phyloP scores from a whole-genome alignment of 805 yeast species.

The Nakazawaea populi region DNA sequence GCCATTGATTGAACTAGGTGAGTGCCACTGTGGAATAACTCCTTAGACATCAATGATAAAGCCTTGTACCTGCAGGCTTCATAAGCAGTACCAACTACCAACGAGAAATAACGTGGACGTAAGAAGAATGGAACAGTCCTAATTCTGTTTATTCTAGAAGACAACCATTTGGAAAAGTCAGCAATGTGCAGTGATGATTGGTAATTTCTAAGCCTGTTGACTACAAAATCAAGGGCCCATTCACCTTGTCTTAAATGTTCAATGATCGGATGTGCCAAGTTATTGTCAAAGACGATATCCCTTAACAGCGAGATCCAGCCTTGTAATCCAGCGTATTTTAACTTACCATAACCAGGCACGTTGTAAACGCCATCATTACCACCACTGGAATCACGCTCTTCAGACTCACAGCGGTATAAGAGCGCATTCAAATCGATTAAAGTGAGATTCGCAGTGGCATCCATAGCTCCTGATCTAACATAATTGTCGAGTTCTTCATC shows the following conservation, averaged over 20 bases:
- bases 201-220: slow-evolving; percentile 56
- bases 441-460: slow-evolving; percentile 56
- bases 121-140: slow-evolving; percentile 69
- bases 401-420: slow-evolving; percentile 75
- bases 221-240: slow-evolving; percentile 85
- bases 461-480: slow-evolving; percentile 70
- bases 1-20: slow-evolving; percentile 76
- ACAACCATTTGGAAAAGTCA: slow-evolving; percentile 66
- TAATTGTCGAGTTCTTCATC: slow-evolving; percentile 58
- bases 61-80: slow-evolving; percentile 74
- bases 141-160: slow-evolving; percentile 55
- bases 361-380: slow-evolving; percentile 70
- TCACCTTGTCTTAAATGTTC: slow-evolving; percentile 73
- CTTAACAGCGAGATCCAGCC: slow-evolving; percentile 81
- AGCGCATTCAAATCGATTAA: slow-evolving; percentile 70
- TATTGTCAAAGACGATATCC: slow-evolving; percentile 57
- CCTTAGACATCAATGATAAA: slow-evolving; percentile 44
- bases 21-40: slow-evolving; percentile 52
- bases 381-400: slow-evolving; percentile 75
- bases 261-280: slow-evolving; percentile 80
- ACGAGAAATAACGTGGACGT: slow-evolving; percentile 81
- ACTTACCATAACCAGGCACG: slow-evolving; percentile 66
- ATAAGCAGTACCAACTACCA: slow-evolving; percentile 77
- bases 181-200: slow-evolving; percentile 37
- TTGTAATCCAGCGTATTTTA: slow-evolving; percentile 86